Base-by-base conservation (phyloP, 2,329 filamentous ascomycete genomes). In the Magnaporthiopsis rhizophila region DNA sequence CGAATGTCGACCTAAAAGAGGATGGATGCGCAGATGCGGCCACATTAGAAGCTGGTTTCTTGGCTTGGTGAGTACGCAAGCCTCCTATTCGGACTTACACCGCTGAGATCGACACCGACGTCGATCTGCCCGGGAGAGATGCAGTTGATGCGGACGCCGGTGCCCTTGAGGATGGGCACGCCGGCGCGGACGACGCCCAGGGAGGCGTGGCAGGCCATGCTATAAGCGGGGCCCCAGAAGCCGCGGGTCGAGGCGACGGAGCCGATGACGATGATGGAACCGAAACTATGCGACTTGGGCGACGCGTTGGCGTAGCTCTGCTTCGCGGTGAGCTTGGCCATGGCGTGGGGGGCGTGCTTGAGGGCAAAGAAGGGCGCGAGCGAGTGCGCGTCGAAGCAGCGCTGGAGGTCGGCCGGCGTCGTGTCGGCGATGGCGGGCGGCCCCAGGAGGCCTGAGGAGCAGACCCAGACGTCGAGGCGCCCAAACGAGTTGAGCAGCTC, bases 351-450 rank as follows among this genome's bases (percentile, higher is more conserved):
- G 0, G 84, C 84, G 69, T 87, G 87, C 71, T 88, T 88, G 66
- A 88, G 77, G 1, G 85, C 85, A 68, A 86, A 87, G 76, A 88
- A 88, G 2, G 86, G 84, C 8, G 84, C 83, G 73, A 87, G 80
- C 56, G 79, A 79, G 69, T 87, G 86, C 2, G 83, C 81, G 69
- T 87, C 83, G 71, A 87, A 86, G 66, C 81, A 82, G 60, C 79
- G 80, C 70, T 81, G 79, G 18, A 88, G 74, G 69, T 86, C 83
- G 13, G 75, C 73, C 0, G 85, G 82, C 0, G 81, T 83, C 2
- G 85, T 88, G 18, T 78, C 77, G 38, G 80, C 79, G 65, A 88
- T 83, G 0, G 80, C 81, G 0, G 82, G 76, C 0, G 86, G 85
- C 0, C 84, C 85, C 0, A 86, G 79, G 2, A 86, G 77, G 9